phyloP scores from a whole-genome alignment of 441 rosid species.

The Melastoma candidum region DNA sequence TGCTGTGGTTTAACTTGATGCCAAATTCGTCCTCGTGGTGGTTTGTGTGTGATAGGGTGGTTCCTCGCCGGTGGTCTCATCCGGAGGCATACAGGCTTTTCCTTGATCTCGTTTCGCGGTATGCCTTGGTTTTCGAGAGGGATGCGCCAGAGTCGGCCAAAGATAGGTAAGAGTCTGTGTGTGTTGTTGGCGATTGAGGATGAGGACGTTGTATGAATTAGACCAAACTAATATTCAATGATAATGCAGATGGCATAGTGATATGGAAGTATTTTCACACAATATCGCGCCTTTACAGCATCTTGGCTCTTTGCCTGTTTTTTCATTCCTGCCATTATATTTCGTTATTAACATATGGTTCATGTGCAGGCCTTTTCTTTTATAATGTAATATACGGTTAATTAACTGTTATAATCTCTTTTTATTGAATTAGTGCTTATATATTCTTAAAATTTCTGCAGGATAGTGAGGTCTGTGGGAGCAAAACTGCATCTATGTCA shows the following conservation, averaged over 20 bases:
- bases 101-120: conserved; percentile 41
- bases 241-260: too few species aligned
- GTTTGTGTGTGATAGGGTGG: conserved; percentile 18
- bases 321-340: too few species aligned
- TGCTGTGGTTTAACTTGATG: not conserved
- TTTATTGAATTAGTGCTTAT: not conserved
- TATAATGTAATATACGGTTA: not conserved
- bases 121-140: conserved; percentile 25
- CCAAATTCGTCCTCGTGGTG: not conserved
- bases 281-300: too few species aligned
- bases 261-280: too few species aligned
- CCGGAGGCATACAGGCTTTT: conserved; percentile 51
- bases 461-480: conserved; percentile 46
- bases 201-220: not conserved
- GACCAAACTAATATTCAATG: not conserved
- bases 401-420: not conserved
- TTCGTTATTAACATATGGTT: too few species aligned
- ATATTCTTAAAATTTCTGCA: conserved; percentile 21
- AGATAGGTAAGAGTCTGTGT: conserved; percentile 15
- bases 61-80: conserved; percentile 41
- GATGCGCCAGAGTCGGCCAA: conserved; percentile 19
- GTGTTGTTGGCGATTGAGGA: not conserved
- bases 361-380: too few species aligned
- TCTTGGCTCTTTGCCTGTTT: too few species aligned
- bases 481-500: conserved; percentile 37